A percentile compares a stretch with the other conserved stretches of the same genome.
Evolutionary conservation across 805 yeast species (phyloP).

Genomic region (Kluyveromyces aestuarii): DNA sequence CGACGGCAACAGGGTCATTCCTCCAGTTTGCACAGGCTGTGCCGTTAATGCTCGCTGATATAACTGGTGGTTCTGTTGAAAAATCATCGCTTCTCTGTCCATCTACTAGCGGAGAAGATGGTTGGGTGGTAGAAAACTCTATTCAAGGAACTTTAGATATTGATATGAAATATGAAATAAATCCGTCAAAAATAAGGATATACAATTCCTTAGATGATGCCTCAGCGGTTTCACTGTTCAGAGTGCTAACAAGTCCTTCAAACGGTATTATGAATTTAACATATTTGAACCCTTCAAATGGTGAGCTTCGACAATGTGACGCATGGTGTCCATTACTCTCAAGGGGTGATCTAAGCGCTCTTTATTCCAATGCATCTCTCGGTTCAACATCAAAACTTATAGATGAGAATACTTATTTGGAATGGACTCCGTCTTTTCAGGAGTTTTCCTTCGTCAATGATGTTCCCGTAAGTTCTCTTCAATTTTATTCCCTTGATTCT

Average conservation of each 20-base stretch:
- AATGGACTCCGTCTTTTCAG: constrained; percentile 43
- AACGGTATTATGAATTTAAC: constrained; percentile 88
- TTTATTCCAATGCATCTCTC: constrained; percentile 22
- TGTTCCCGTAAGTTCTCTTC: constrained; percentile 50
- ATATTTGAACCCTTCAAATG: constrained; percentile 66
- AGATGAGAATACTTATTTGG: constrained; percentile 30
- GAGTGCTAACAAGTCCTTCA: constrained; percentile 69
- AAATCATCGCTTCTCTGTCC: constrained; percentile 50
- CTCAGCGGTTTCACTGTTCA: constrained; percentile 47
- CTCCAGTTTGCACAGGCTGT: constrained; percentile 51
- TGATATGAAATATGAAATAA: constrained; percentile 42
- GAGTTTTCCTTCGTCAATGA: constrained; percentile 76
- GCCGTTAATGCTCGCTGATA: constrained; percentile 44
- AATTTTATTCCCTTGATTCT: constrained; percentile 54
- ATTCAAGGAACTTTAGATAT: constrained; percentile 61
- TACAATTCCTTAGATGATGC: constrained; percentile 46
- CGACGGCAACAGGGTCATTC: constrained; percentile 29
- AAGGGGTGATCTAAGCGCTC: constrained; percentile 26
- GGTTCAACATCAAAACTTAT: constrained; percentile 15
- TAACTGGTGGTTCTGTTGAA: constrained; percentile 34
- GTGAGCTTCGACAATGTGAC: constrained; percentile 57
- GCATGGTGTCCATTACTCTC: constrained; percentile 76
- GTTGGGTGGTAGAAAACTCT: constrained; percentile 45
- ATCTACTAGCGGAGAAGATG: constrained; percentile 19
- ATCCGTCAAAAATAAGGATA: constrained; percentile 66